Evolutionary conservation across 2,329 filamentous ascomycete species (phyloP).

Genomic region (Colletotrichum destructivum): DNA sequence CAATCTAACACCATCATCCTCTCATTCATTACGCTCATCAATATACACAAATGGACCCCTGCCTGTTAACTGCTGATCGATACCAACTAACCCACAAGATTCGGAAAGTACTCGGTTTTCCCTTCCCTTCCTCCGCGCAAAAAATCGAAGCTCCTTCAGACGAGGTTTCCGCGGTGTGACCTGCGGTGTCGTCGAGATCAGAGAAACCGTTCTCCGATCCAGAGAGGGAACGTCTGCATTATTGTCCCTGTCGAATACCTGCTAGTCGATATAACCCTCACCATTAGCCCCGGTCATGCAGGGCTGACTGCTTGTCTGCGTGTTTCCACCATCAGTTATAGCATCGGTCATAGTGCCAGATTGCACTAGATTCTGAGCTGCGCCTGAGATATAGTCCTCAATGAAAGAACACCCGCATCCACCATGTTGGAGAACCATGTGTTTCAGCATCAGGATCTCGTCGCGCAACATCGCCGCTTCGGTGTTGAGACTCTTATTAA

Average conservation of each 20-base stretch:
- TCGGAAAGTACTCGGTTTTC: no score
- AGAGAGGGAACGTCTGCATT: background rate
- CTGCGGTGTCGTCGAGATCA: conserved; percentile 10
- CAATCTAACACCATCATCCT: no score
- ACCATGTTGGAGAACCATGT: conserved; percentile 40
- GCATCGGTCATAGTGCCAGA: conserved; percentile 7
- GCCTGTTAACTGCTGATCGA: no score
- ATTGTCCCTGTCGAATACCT: conserved; percentile 4
- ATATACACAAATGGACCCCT: no score
- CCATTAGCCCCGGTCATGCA: background rate
- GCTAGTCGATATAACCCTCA: conserved; percentile 25
- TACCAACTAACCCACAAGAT: no score
- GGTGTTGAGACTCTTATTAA: conserved; percentile 29
- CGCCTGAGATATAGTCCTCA: conserved; percentile 40
- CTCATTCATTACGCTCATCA: no score
- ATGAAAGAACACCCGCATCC: conserved; percentile 40
- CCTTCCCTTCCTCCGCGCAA: no score
- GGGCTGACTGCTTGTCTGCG: background rate
- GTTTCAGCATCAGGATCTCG: conserved; percentile 42
- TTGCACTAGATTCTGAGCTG: conserved; percentile 31
- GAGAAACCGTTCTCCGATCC: conserved; percentile 22
- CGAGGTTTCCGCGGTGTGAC: conserved; percentile 15
- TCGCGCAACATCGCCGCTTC: conserved; percentile 30
- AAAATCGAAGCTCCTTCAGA: background rate
- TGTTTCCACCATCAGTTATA: no score